These are phyloP conservation scores for Geotrichum candidum DNA, from an alignment of 1,139 yeast genomes.

Conservation along the genomic window DNA sequence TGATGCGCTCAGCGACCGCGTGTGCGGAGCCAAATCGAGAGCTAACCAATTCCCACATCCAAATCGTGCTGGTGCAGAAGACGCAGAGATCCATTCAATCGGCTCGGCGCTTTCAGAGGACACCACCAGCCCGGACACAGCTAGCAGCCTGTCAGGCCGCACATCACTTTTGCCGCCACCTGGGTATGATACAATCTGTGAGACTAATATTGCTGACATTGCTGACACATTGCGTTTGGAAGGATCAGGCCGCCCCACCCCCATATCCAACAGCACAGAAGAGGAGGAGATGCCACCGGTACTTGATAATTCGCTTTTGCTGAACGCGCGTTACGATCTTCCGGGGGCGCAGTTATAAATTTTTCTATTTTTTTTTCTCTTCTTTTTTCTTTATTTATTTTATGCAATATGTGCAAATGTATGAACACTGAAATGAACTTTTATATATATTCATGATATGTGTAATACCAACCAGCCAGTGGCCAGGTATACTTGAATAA, in stretches of 20 bases:
- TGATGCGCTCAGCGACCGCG: slow-evolving; percentile 20
- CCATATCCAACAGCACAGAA: not conserved
- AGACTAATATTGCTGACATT: not conserved
- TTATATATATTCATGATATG: not conserved
- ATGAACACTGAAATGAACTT: not conserved
- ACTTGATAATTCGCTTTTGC: not conserved
- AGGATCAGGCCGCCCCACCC: not conserved
- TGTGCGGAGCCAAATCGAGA: slow-evolving; percentile 20
- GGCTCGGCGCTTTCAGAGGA: not conserved
- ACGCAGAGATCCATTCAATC: not conserved
- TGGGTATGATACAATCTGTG: not conserved
- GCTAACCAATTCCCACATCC: slow-evolving; percentile 21
- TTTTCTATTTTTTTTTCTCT: too few relatives aligned
- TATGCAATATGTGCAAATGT: not conserved
- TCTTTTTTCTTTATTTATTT: too few relatives aligned
- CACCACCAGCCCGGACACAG: not conserved
- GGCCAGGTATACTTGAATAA: not conserved
- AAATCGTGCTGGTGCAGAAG: not conserved
- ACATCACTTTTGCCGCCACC: not conserved
- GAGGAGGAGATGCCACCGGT: not conserved
- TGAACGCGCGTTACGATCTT: not conserved
- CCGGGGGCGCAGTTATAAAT: not conserved
- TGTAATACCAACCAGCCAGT: slow-evolving; percentile 1
- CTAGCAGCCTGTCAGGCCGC: not conserved
- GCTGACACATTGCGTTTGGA: not conserved